Percentiles rank a stretch among this genome's conserved stretches.
phyloP scores from a whole-genome alignment of 169 alveolate species.

The Ichthyophthirius multifiliis region DNA sequence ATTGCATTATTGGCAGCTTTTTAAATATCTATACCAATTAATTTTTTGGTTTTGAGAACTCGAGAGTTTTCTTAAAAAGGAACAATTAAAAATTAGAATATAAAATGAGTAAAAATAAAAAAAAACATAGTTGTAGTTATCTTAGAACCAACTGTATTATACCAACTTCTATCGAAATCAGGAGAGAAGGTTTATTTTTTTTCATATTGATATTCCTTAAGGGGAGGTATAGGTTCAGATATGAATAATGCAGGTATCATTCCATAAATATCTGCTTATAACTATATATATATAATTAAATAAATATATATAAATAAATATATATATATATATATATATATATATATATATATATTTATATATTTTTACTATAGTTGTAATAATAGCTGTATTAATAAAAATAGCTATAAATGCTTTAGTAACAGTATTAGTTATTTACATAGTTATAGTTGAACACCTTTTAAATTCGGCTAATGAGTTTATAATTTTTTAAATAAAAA shows the following conservation, averaged over 20 bases:
- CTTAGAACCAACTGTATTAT: conserved; percentile 31
- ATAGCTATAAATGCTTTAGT: conserved; percentile 8
- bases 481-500: conserved; percentile 4
- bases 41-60: not conserved
- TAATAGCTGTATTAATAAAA: conserved; percentile 39
- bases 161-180: conserved; percentile 42
- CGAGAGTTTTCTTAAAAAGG: not conserved
- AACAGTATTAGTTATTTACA: not conserved
- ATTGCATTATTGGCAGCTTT: conserved; percentile 17
- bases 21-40: conserved; percentile 2
- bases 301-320: not conserved
- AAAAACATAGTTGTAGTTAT: conserved; percentile 20
- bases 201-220: not conserved
- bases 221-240: conserved; percentile 29
- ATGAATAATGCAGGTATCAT: conserved; percentile 10
- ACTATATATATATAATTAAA: not conserved
- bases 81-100: not conserved
- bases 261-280: conserved; percentile 29
- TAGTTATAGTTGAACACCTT: conserved; percentile 24
- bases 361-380: conserved; percentile 6
- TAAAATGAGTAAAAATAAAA: conserved; percentile 13
- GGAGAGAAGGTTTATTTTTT: not conserved
- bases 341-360: not conserved
- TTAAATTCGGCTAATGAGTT: conserved; percentile 6
- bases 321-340: not conserved